Evolutionary conservation across 2,329 filamentous ascomycete species (phyloP), one percentile per base, ranked within the genome.

Genomic region (Xylaria sp.): DNA sequence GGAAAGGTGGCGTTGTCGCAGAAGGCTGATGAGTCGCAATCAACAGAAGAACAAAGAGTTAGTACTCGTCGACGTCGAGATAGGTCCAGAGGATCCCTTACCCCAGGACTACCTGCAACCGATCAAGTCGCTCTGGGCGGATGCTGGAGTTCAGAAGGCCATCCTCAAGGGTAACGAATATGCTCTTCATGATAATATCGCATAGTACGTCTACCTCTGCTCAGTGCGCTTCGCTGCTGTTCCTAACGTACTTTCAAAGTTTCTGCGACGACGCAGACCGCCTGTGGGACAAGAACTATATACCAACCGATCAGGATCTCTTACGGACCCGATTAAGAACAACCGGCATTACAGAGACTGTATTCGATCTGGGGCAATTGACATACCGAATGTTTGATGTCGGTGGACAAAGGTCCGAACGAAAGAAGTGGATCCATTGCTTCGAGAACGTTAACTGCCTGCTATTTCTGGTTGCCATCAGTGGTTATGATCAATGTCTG

Each of bases 361-460:
- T 95, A 71, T 98, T 98, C 81, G 94, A 97, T 80, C 87, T 97
- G 15, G 94, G 94, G 70, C 91, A 95, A 77, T 88, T 98, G 76
- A 97, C 94, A 72, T 98, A 98, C 83, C 92, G 94, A 76, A 98
- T 98, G 94, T 97, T 97, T 81, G 94, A 97, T 77, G 94, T 97
- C 56, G 94, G 94, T 79, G 94, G 94, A 67, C 94, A 97, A 80
- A 87, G 94, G 76, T 97, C 94, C 34, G 94, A 97, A 82, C 91
- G 94, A 71, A 97, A 97, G 87, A 97, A 97, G 85, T 97, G 94
- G 94, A 97, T 97, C 72, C 94, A 97, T 80, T 96, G 94, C 79
- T 97, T 97, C 79, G 94, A 97, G 80, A 96, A 96, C 73, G 94
- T 97, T 71, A 94, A 96, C 78, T 94, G 93, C 74, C 86, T 98